These are phyloP conservation scores for Phanerochaete sordida DNA, from an alignment of 768 basidiomycete species.

Conservation along the genomic window DNA sequence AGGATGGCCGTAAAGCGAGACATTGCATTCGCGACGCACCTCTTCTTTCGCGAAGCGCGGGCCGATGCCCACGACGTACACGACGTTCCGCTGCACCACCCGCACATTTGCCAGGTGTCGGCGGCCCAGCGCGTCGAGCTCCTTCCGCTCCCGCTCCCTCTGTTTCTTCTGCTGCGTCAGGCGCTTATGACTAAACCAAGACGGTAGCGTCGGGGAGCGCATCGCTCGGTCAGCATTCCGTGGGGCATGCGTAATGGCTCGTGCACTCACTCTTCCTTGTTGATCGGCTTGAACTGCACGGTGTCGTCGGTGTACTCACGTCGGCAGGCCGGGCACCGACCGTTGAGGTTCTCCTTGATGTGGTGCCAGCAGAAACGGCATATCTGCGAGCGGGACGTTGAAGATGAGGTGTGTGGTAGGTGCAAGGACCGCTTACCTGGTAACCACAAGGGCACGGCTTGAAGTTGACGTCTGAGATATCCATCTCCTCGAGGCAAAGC, in stretches of 20 bases:
- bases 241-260: background rate
- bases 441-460: constrained; percentile 99
- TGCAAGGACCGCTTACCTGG: constrained; percentile 53
- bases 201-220: background rate
- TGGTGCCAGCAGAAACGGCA: constrained; percentile 99
- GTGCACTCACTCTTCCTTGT: constrained; percentile 84
- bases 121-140: constrained; percentile 81
- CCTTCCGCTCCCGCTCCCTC: constrained; percentile 92
- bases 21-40: constrained; percentile 43
- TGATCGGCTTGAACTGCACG: constrained; percentile 93
- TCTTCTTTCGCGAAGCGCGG: constrained; percentile 95
- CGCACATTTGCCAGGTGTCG: constrained; percentile 89
- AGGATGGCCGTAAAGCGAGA: background rate
- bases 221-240: background rate
- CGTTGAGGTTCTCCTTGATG: constrained; percentile 93
- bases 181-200: constrained; percentile 73
- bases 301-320: constrained; percentile 89
- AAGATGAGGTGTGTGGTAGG: background rate
- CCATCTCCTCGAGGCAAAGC: constrained; percentile 97
- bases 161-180: constrained; percentile 94
- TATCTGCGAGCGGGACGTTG: constrained; percentile 50
- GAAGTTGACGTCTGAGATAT: constrained; percentile 98
- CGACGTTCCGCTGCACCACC: constrained; percentile 94
- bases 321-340: constrained; percentile 95
- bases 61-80: constrained; percentile 95